A percentile compares a stretch with the other conserved stretches of the same genome.
These are phyloP conservation scores for Sugiyamaella floridensis DNA, from an alignment of 805 yeast species.

Conservation along the genomic window DNA sequence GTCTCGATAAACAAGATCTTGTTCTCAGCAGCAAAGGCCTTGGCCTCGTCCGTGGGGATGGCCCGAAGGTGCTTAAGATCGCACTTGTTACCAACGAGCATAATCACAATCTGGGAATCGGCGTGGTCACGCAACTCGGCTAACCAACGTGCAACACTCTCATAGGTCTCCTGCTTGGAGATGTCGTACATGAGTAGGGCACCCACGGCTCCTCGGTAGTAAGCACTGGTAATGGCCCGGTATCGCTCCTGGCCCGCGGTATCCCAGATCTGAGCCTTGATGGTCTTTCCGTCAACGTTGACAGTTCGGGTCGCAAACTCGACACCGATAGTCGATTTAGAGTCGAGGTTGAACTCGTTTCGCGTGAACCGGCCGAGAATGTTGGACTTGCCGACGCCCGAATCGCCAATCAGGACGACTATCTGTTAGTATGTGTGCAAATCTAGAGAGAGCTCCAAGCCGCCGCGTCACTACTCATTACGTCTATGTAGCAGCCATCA, in stretches of 20 bases:
- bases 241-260: slow-evolving; percentile 99
- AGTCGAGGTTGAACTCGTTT: slow-evolving; percentile 90
- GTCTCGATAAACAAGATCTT: slow-evolving; percentile 91
- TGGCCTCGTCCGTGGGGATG: slow-evolving; percentile 96
- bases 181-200: slow-evolving; percentile 94
- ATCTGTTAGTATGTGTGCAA: not conserved
- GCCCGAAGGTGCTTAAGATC: slow-evolving; percentile 92
- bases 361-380: slow-evolving; percentile 88
- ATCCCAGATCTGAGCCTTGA: slow-evolving; percentile 98
- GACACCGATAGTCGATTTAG: slow-evolving; percentile 93
- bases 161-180: slow-evolving; percentile 85
- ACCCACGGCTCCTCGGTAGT: slow-evolving; percentile 97
- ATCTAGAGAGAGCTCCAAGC: not conserved
- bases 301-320: slow-evolving; percentile 96
- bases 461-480: not conserved
- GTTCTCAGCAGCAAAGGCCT: slow-evolving; percentile 86
- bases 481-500: too few relatives aligned
- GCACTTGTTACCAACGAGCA: slow-evolving; percentile 94
- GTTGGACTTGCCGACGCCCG: slow-evolving; percentile 96
- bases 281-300: slow-evolving; percentile 90
- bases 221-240: slow-evolving; percentile 95
- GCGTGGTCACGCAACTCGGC: slow-evolving; percentile 95
- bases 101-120: slow-evolving; percentile 92
- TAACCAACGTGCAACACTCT: slow-evolving; percentile 85
- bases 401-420: slow-evolving; percentile 93